phyloP scores from a whole-genome alignment of 805 yeast species.

The Monosporozyma unispora region DNA sequence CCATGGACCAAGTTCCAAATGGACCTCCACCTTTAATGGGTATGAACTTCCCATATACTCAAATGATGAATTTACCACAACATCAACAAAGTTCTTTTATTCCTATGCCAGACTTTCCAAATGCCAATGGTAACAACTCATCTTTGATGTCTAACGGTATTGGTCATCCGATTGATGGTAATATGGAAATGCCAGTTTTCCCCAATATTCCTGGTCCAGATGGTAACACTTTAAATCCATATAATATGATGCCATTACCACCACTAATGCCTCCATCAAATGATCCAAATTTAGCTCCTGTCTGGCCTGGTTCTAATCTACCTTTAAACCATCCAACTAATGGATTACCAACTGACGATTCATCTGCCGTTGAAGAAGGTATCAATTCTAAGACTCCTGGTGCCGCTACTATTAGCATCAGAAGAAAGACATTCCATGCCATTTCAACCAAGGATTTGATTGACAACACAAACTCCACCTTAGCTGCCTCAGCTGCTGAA shows the following conservation, averaged over 20 bases:
- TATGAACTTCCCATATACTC: slow-evolving; percentile 28
- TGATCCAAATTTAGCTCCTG: slow-evolving; percentile 9
- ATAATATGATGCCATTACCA: slow-evolving; percentile 5
- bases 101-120: slow-evolving; percentile 19
- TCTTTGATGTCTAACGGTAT: slow-evolving; percentile 1
- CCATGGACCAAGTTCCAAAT: slow-evolving; percentile 1
- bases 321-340: slow-evolving; percentile 2
- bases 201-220: slow-evolving; percentile 6
- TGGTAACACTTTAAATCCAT: slow-evolving; percentile 1
- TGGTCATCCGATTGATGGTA: not conserved
- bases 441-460: slow-evolving; percentile 20
- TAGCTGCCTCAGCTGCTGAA: not conserved
- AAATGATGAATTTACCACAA: slow-evolving; percentile 28
- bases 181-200: slow-evolving; percentile 11
- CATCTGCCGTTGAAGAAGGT: slow-evolving; percentile 9
- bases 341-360: slow-evolving; percentile 6
- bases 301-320: slow-evolving; percentile 13
- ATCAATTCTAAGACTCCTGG: slow-evolving; percentile 7
- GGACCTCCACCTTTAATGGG: slow-evolving; percentile 22
- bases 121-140: slow-evolving; percentile 1
- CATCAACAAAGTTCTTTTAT: slow-evolving; percentile 5
- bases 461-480: slow-evolving; percentile 3
- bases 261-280: slow-evolving; percentile 2
- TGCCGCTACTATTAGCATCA: slow-evolving; percentile 13
- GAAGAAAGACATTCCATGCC: slow-evolving; percentile 30